A percentile compares a stretch with the other conserved stretches of the same genome.
phyloP scores from a whole-genome alignment of 805 yeast species.

The Kodamaea laetipori region DNA sequence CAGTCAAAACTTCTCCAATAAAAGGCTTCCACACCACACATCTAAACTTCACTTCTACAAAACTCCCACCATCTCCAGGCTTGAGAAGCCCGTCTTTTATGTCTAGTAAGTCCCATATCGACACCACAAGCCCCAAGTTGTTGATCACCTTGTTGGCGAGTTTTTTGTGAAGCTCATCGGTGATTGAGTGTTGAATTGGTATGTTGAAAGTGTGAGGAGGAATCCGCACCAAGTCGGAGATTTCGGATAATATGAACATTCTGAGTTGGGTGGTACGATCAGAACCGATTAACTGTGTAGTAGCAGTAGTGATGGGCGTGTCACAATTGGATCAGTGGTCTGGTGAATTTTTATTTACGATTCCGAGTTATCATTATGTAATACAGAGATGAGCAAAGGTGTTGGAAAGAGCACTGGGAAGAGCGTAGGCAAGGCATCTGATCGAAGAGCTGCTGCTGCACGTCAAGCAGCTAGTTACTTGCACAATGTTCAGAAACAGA shows the following conservation, averaged over 20 bases:
- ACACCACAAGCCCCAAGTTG: constrained; percentile 79
- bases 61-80: constrained; percentile 94
- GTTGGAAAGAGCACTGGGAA: background rate
- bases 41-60: constrained; percentile 71
- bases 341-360: background rate
- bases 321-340: background rate
- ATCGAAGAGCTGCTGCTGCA: constrained; percentile 57
- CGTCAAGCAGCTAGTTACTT: constrained; percentile 49
- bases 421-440: constrained; percentile 29
- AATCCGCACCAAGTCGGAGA: constrained; percentile 82
- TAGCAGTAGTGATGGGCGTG: no score
- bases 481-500: constrained; percentile 23
- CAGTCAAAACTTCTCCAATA: constrained; percentile 88
- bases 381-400: background rate
- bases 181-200: constrained; percentile 70
- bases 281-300: no score
- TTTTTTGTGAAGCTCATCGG: constrained; percentile 79
- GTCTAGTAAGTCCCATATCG: constrained; percentile 80
- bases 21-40: constrained; percentile 89
- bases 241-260: constrained; percentile 84
- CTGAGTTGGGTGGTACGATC: no score
- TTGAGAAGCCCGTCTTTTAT: constrained; percentile 85
- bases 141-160: constrained; percentile 84
- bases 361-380: background rate
- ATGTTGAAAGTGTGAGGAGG: constrained; percentile 82